Evolutionary conservation across 163 green algal species (phyloP).

Genomic region (Scenedesmus sp.): DNA sequence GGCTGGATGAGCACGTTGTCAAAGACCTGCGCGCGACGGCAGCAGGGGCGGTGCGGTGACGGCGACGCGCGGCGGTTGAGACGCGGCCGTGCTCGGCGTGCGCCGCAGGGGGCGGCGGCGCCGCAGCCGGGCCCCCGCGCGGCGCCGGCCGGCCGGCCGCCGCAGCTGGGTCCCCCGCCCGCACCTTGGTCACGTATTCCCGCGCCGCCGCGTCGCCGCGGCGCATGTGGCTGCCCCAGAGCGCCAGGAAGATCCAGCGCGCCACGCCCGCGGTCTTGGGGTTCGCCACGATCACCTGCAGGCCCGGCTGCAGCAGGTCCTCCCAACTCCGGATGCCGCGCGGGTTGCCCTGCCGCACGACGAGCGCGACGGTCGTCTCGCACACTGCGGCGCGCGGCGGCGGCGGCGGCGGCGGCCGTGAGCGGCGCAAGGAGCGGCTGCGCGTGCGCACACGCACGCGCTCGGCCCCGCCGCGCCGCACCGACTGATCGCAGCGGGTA

Average conservation of each 20-base stretch:
- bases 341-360: conserved; percentile 60
- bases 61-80: no score
- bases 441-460: no score
- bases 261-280: conserved; percentile 89
- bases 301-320: conserved; percentile 67
- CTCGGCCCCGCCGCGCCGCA: background rate
- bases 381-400: conserved; percentile 44
- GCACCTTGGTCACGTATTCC: conserved; percentile 60
- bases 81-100: no score
- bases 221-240: conserved; percentile 78
- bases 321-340: conserved; percentile 77
- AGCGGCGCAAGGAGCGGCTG: no score
- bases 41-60: no score
- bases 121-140: no score
- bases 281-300: conserved; percentile 80
- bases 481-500: conserved; percentile 48
- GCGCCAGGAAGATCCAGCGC: conserved; percentile 90
- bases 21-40: conserved; percentile 71
- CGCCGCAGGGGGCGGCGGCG: no score
- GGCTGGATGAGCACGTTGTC: conserved; percentile 85
- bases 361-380: conserved; percentile 61
- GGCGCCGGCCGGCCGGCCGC: no score
- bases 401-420: background rate
- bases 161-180: no score
- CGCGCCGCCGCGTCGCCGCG: conserved; percentile 57